phyloP scores from a whole-genome alignment of 768 basidiomycete genomes.

The Phallus indusiatus region DNA sequence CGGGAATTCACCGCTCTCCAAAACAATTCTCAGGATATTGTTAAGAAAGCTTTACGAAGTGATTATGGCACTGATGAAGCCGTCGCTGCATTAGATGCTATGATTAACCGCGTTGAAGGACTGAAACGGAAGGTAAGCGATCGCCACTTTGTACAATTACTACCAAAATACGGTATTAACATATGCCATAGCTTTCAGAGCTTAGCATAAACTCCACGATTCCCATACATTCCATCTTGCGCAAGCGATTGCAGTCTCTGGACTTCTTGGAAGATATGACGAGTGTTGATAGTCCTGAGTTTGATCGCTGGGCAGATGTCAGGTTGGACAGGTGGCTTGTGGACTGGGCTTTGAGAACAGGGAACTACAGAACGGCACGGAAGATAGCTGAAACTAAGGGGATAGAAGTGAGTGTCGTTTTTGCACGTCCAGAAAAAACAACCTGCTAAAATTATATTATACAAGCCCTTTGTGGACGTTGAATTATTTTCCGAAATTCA shows the following conservation, averaged over 20 bases:
- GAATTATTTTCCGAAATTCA: conserved; percentile 85
- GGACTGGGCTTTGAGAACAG: conserved; percentile 82
- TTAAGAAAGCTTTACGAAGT: conserved; percentile 31
- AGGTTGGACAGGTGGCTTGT: conserved; percentile 84
- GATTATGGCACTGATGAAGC: conserved; percentile 40
- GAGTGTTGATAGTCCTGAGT: conserved; percentile 43
- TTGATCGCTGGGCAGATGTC: conserved; percentile 67
- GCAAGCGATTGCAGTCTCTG: conserved; percentile 68
- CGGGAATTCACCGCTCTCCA: conserved; percentile 62
- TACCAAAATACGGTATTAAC: neutral
- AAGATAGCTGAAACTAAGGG: conserved; percentile 65
- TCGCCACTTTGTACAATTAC: neutral
- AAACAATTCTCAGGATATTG: conserved; percentile 49
- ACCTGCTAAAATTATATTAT: neutral
- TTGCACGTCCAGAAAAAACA: neutral
- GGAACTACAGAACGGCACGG: conserved; percentile 67
- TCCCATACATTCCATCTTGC: conserved; percentile 64
- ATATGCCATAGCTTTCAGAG: conserved; percentile 33
- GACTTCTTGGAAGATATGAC: conserved; percentile 50
- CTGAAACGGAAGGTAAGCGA: conserved; percentile 78
- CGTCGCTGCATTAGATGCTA: conserved; percentile 54
- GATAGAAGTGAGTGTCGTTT: conserved; percentile 55
- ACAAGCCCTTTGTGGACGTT: conserved; percentile 84
- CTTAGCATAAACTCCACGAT: conserved; percentile 35
- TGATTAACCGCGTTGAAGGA: conserved; percentile 67